phyloP scores from a whole-genome alignment of 495 filamentous ascomycete species.

The Penicillium coprophilum region DNA sequence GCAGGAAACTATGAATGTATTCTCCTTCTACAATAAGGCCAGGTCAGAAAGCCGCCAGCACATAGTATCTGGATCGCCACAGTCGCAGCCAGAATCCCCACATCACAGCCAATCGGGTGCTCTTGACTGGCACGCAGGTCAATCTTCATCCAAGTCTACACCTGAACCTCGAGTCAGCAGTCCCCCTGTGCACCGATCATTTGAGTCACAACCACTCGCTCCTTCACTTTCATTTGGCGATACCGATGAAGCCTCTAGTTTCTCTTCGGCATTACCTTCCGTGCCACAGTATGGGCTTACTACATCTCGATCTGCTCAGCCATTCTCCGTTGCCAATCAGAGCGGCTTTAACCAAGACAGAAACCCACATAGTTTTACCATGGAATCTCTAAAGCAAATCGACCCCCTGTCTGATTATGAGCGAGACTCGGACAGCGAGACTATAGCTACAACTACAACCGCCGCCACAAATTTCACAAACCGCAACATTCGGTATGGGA shows the following conservation, averaged over 20 bases:
- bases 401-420: constrained; percentile 42
- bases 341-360: constrained; percentile 14
- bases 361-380: constrained; percentile 38
- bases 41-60: constrained; percentile 9
- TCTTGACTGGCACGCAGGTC: constrained; percentile 16
- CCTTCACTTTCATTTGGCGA: constrained; percentile 38
- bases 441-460: constrained; percentile 40
- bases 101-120: constrained; percentile 3
- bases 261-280: constrained; percentile 31
- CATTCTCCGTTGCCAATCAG: constrained; percentile 13
- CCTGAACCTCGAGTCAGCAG: constrained; percentile 19
- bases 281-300: constrained; percentile 26
- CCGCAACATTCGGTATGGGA: constrained; percentile 42
- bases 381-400: constrained; percentile 35
- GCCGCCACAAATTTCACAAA: constrained; percentile 39
- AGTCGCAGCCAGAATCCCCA: constrained; percentile 6
- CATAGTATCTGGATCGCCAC: constrained; percentile 5
- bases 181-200: constrained; percentile 19
- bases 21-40: constrained; percentile 27
- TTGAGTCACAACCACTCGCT: constrained; percentile 18
- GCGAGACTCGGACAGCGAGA: constrained; percentile 45
- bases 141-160: constrained; percentile 10
- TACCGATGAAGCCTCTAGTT: constrained; percentile 33
- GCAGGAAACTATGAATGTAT: constrained; percentile 37
- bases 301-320: constrained; percentile 19